These are phyloP conservation scores for Moelleriella libera DNA, from an alignment of 2,329 filamentous ascomycete species.

Conservation along the genomic window DNA sequence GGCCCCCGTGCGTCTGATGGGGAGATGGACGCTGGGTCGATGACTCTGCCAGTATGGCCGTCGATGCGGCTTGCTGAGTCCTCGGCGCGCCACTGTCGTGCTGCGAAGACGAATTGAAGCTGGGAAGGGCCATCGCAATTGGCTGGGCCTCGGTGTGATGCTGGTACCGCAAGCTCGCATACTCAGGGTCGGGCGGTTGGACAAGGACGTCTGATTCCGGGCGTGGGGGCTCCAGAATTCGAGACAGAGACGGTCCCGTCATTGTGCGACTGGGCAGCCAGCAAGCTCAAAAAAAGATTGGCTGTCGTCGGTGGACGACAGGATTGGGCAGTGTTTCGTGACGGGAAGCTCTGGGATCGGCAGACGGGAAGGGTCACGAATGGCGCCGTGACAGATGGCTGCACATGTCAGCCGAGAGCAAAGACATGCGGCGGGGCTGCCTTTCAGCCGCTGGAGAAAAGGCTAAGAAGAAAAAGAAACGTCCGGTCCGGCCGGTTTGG, in stretches of 20 bases:
- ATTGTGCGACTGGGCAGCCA: conserved; percentile 8
- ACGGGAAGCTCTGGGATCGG: background rate
- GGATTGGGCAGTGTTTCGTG: background rate
- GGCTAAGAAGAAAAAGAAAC: no score
- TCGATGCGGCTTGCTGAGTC: background rate
- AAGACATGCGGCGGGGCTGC: no score
- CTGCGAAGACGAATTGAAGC: background rate
- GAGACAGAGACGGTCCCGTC: conserved; percentile 17
- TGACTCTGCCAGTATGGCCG: background rate
- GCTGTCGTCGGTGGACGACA: background rate
- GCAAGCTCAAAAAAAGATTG: background rate
- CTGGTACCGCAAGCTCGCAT: background rate
- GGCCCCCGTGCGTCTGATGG: conserved; percentile 10
- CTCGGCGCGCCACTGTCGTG: background rate
- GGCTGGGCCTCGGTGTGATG: background rate
- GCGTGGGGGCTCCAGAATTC: conserved; percentile 16
- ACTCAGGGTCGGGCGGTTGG: background rate
- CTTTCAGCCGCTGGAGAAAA: no score
- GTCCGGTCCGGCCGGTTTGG: no score
- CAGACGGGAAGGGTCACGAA: no score
- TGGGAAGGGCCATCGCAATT: background rate
- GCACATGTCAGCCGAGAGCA: no score
- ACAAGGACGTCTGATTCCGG: background rate
- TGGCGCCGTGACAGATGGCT: no score
- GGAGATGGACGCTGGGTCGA: background rate